Evolutionary conservation across 2,329 filamentous ascomycete genomes (phyloP).

Genomic region (Beauveria pseudobassiana): DNA sequence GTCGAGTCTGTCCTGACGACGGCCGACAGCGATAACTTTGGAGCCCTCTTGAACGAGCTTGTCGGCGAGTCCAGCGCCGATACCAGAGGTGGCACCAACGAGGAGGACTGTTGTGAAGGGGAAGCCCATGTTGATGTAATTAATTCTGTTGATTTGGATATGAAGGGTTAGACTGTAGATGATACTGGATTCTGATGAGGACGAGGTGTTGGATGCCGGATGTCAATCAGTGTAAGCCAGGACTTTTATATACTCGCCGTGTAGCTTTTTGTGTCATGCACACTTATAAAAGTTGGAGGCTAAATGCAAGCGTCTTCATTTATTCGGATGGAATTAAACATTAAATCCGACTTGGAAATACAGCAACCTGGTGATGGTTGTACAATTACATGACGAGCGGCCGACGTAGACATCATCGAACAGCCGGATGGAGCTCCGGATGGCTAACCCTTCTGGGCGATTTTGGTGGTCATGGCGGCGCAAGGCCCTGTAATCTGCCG

Average conservation of each 20-base stretch:
- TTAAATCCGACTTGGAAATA: neutral
- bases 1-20: conserved; percentile 41
- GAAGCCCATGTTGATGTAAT: conserved; percentile 36
- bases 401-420: neutral
- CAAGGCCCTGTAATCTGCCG: neutral
- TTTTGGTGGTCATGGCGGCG: neutral
- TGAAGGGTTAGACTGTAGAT: neutral
- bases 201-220: neutral
- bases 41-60: conserved; percentile 32
- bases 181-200: neutral
- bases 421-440: conserved; percentile 7
- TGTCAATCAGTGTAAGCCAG: neutral
- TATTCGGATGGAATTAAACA: neutral
- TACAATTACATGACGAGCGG: neutral
- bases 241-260: neutral
- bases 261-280: neutral
- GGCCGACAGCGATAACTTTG: conserved; percentile 38
- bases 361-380: neutral
- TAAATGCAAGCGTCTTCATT: neutral
- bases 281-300: neutral
- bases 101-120: conserved; percentile 48
- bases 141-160: neutral
- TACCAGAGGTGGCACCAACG: conserved; percentile 25
- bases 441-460: conserved; percentile 5
- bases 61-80: conserved; percentile 22